A percentile compares a stretch with the other conserved stretches of the same genome.
These are phyloP conservation scores for Lecanicillium sp. DNA, from an alignment of 2,329 filamentous ascomycete genomes.

Conservation along the genomic window DNA sequence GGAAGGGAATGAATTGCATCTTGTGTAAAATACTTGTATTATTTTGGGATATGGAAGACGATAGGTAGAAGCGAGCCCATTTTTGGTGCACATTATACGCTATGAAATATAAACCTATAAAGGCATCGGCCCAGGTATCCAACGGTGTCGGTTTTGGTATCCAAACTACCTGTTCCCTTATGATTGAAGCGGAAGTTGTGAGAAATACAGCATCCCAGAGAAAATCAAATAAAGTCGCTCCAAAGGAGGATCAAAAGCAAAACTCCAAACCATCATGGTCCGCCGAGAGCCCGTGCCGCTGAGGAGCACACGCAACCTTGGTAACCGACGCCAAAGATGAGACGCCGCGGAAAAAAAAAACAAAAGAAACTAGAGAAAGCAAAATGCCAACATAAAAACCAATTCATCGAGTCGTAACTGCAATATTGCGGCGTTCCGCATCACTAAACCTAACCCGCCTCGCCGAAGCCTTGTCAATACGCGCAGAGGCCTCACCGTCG, in stretches of 20 bases:
- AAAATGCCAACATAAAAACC: not conserved
- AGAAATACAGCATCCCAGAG: not conserved
- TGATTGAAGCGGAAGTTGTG: not conserved
- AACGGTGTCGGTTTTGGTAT: not conserved
- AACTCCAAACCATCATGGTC: not conserved
- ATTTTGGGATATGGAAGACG: not conserved
- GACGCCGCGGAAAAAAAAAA: not conserved
- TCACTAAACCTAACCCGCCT: slow-evolving; percentile 34
- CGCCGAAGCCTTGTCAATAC: slow-evolving; percentile 18
- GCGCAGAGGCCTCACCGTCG: slow-evolving; percentile 18
- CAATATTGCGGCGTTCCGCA: slow-evolving; percentile 24
- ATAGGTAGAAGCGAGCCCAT: too few relatives aligned
- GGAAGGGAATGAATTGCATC: not conserved
- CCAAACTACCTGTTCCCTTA: not conserved
- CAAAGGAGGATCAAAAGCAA: not conserved
- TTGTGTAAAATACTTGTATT: not conserved
- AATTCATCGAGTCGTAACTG: slow-evolving; percentile 21
- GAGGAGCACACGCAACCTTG: too few relatives aligned
- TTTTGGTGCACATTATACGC: not conserved
- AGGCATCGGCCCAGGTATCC: not conserved
- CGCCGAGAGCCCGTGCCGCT: not conserved
- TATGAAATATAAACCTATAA: slow-evolving; percentile 1
- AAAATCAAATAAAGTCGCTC: not conserved
- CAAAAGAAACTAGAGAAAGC: slow-evolving; percentile 1
- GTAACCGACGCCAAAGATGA: not conserved